These are phyloP conservation scores for Rhynchospora breviuscula DNA, from an alignment of 176 grass and related monocot species.

Conservation along the genomic window DNA sequence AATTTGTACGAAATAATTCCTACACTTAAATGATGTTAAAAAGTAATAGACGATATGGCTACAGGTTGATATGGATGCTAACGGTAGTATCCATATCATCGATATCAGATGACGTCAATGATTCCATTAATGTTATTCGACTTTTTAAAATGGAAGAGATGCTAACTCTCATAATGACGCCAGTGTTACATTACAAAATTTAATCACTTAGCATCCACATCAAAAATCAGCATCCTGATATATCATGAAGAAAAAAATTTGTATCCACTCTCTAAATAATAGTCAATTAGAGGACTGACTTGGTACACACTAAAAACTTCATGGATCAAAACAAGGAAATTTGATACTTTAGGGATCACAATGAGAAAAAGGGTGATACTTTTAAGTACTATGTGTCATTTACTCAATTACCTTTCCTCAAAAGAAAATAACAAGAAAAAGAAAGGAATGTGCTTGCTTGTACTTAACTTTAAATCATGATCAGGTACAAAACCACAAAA, in stretches of 20 bases:
- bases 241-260: not conserved
- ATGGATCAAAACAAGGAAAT: not conserved
- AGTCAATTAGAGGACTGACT: not conserved
- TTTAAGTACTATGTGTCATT: not conserved
- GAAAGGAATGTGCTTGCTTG: not conserved
- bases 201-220: not conserved
- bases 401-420: not conserved
- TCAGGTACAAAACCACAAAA: not conserved
- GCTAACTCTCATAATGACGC: not conserved
- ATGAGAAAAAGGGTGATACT: not conserved
- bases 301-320: not conserved
- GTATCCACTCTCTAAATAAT: not conserved
- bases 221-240: not conserved
- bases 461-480: not conserved
- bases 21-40: not conserved
- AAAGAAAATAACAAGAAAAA: slow-evolving; percentile 7
- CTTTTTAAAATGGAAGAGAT: not conserved
- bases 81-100: not conserved
- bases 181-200: not conserved
- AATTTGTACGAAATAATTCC: not conserved
- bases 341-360: not conserved
- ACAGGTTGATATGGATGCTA: not conserved
- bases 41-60: not conserved
- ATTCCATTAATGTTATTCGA: not conserved
- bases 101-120: not conserved